These are phyloP conservation scores for Rutstroemia sp. DNA, from an alignment of 2,329 filamentous ascomycete species.

Conservation along the genomic window DNA sequence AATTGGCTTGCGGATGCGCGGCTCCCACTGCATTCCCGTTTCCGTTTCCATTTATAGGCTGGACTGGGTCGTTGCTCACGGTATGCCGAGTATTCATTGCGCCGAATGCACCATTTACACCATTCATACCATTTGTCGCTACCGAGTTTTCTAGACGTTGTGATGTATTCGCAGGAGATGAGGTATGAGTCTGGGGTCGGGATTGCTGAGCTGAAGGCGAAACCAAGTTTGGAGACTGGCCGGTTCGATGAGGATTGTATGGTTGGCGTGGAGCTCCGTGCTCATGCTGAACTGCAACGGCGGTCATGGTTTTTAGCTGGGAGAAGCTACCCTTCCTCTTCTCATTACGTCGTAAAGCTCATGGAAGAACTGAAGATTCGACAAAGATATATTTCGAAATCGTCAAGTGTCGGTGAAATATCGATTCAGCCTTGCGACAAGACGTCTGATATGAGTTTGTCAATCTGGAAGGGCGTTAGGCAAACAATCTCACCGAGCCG, in stretches of 20 bases:
- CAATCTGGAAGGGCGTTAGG: neutral
- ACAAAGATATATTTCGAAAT: neutral
- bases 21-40: neutral
- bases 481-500: neutral
- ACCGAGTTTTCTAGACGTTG: neutral
- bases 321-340: conserved; percentile 15
- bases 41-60: conserved; percentile 15
- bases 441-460: neutral
- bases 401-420: conserved; percentile 5
- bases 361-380: conserved; percentile 10
- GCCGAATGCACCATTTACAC: conserved; percentile 17
- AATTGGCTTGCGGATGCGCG: conserved; percentile 1
- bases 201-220: conserved; percentile 20
- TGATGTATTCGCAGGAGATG: conserved; percentile 16
- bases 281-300: conserved; percentile 26
- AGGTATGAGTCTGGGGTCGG: conserved; percentile 23
- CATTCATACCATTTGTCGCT: conserved; percentile 6
- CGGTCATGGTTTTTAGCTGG: conserved; percentile 26
- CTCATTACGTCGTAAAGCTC: conserved; percentile 17
- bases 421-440: conserved; percentile 1
- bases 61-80: conserved; percentile 23
- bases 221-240: conserved; percentile 21
- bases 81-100: conserved; percentile 17
- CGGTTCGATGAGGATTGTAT: conserved; percentile 24
- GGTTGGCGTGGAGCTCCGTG: conserved; percentile 23